Evolutionary conservation across 192 early-diverging fungal species (phyloP).

Genomic region (Linnemannia zychae): DNA sequence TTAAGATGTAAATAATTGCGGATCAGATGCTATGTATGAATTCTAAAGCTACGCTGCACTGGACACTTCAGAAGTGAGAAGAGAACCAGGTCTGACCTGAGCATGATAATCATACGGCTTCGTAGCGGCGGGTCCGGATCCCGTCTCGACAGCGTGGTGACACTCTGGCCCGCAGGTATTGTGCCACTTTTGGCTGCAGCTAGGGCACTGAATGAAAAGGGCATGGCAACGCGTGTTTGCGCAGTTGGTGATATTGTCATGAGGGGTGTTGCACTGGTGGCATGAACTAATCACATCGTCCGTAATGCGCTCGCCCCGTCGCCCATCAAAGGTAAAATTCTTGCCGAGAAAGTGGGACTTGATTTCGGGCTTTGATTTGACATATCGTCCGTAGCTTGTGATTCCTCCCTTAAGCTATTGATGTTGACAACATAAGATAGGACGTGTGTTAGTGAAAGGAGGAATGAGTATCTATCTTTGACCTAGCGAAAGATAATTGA

Average conservation of each 20-base stretch:
- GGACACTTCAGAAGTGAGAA: neutral
- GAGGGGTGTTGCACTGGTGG: conserved; percentile 73
- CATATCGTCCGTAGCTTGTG: conserved; percentile 78
- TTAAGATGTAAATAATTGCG: neutral
- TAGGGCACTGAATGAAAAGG: conserved; percentile 78
- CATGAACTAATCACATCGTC: conserved; percentile 74
- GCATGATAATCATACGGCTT: conserved; percentile 52
- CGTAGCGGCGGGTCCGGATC: conserved; percentile 19
- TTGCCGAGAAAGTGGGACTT: conserved; percentile 77
- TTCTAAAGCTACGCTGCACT: conserved; percentile 14
- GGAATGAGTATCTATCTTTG: neutral
- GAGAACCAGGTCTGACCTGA: conserved; percentile 35
- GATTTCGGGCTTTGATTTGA: conserved; percentile 54
- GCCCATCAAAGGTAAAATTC: conserved; percentile 87
- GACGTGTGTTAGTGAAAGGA: neutral
- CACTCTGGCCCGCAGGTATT: conserved; percentile 64
- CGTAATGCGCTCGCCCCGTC: conserved; percentile 78
- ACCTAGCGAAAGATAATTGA: neutral
- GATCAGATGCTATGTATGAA: neutral
- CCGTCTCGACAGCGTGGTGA: conserved; percentile 31
- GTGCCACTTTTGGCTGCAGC: conserved; percentile 62
- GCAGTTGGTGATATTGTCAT: conserved; percentile 78
- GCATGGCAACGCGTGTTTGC: conserved; percentile 77
- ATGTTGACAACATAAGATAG: neutral
- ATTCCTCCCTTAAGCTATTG: conserved; percentile 74